These are phyloP conservation scores for Logfia minima DNA, from an alignment of 129 eudicot genomes.

Conservation along the genomic window DNA sequence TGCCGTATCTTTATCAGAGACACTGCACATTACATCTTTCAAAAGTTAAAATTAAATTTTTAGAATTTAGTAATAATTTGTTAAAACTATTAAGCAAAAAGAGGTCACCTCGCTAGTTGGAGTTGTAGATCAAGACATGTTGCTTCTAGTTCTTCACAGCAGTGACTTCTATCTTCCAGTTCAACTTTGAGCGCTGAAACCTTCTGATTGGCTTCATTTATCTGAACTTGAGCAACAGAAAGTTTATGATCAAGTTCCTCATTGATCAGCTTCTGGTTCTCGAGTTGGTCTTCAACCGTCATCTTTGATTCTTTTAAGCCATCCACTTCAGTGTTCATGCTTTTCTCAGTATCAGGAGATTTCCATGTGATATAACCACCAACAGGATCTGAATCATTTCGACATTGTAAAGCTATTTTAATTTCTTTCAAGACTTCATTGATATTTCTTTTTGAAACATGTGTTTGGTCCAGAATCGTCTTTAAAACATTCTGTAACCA, in stretches of 20 bases:
- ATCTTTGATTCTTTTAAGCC: conserved; percentile 46
- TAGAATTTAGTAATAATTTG: background rate
- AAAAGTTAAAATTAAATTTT: conserved; percentile 5
- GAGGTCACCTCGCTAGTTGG: conserved; percentile 70
- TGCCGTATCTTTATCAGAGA: conserved; percentile 37
- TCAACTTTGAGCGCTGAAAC: conserved; percentile 82
- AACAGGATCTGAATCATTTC: conserved; percentile 29
- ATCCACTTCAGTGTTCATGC: conserved; percentile 46
- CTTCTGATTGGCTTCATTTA: conserved; percentile 62
- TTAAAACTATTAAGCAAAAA: background rate
- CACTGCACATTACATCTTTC: conserved; percentile 40
- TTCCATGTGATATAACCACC: conserved; percentile 74
- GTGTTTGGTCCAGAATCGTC: conserved; percentile 49
- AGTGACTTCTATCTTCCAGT: conserved; percentile 66
- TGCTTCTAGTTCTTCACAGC: conserved; percentile 84
- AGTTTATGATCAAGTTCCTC: conserved; percentile 84
- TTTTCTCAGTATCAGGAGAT: conserved; percentile 42
- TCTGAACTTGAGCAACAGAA: conserved; percentile 53
- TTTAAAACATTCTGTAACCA: conserved; percentile 52
- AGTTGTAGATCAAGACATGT: conserved; percentile 92
- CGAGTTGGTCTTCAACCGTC: conserved; percentile 61
- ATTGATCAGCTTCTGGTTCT: conserved; percentile 70
- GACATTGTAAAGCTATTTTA: conserved; percentile 30
- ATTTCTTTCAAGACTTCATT: conserved; percentile 66
- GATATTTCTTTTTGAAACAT: conserved; percentile 48